Percentiles rank a stretch among this genome's conserved stretches.
These are phyloP conservation scores for Neonectria magnoliae DNA, from an alignment of 2,329 filamentous ascomycete species.

Conservation along the genomic window DNA sequence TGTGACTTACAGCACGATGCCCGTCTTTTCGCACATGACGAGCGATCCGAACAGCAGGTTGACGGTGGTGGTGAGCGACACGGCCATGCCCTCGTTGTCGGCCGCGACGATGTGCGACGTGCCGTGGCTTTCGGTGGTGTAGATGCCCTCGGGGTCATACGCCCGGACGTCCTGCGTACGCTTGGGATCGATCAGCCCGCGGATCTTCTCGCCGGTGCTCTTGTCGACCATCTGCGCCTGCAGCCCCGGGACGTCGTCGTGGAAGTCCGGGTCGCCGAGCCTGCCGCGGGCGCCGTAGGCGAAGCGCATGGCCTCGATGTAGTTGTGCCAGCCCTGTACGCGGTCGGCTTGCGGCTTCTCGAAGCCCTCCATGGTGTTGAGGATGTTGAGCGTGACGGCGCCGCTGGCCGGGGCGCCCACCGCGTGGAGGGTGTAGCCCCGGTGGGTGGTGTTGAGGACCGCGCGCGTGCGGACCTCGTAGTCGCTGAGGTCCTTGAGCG, in stretches of 20 bases:
- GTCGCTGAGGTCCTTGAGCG: slow-evolving; percentile 76
- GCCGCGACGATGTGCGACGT: slow-evolving; percentile 79
- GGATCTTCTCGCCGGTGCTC: slow-evolving; percentile 67
- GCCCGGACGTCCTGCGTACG: slow-evolving; percentile 75
- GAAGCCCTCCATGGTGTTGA: slow-evolving; percentile 88
- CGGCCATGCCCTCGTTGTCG: slow-evolving; percentile 77
- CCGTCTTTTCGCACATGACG: slow-evolving; percentile 82
- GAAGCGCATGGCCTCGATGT: slow-evolving; percentile 90
- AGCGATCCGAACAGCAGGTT: slow-evolving; percentile 87
- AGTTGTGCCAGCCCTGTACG: slow-evolving; percentile 69
- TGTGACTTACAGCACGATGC: slow-evolving; percentile 73
- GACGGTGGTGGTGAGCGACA: slow-evolving; percentile 86
- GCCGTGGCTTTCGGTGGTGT: slow-evolving; percentile 75
- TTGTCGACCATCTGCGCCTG: slow-evolving; percentile 75
- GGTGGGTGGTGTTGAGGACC: slow-evolving; percentile 72
- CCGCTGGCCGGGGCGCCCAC: slow-evolving; percentile 83
- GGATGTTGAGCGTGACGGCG: slow-evolving; percentile 75
- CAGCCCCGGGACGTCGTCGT: slow-evolving; percentile 69
- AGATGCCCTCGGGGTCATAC: slow-evolving; percentile 77
- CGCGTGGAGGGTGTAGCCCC: slow-evolving; percentile 75
- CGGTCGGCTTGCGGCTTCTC: slow-evolving; percentile 16
- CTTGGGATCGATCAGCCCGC: slow-evolving; percentile 75
- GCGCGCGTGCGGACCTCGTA: slow-evolving; percentile 76
- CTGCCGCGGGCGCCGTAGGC: slow-evolving; percentile 82
- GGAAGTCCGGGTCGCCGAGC: slow-evolving; percentile 84